Base-by-base conservation (phyloP, 139 green algal genomes). In the Chlorella sp. region DNA sequence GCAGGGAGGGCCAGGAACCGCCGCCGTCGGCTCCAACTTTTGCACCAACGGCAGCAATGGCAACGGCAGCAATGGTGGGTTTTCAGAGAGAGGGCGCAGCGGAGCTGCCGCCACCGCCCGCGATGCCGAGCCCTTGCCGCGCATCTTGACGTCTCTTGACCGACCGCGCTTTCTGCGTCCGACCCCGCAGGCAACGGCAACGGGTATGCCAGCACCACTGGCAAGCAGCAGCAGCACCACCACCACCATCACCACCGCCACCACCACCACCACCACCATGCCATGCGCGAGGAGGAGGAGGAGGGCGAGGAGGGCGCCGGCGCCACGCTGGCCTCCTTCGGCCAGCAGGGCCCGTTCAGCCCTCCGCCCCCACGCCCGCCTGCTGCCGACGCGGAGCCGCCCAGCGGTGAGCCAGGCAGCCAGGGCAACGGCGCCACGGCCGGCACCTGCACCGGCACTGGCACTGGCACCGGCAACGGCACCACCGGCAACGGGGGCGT, bases 401-500 rank as follows among this genome's bases (percentile, higher is more conserved):
- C n/a, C n/a, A n/a, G n/a, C n/a, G n/a, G n/a, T n/a, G n/a, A n/a
- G n/a, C n/a, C n/a, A n/a, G n/a, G n/a, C n/a, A n/a, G n/a, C n/a
- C n/a, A n/a, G n/a, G n/a, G n/a, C n/a, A n/a, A n/a, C n/a, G n/a
- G n/a, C n/a, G n/a, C n/a, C n/a, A n/a, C n/a, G n/a, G n/a, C n/a
- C n/a, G n/a, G n/a, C n/a, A n/a, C n/a, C n/a, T n/a, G n/a, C n/a
- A 83, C 78, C 17, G 79, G 53, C 55, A 76, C 55, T n/a, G 67
- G 59, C 17, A 51, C 65, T 55, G 35, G 15, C 68, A 67, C 38
- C 51, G 38, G 43, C 61, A 63, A 75, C 53, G 73, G 74, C 40
- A 58, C 64, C 73, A 79, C 77, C 65, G 73, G 72, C 68, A 77
- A 82, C 72, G 67, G 58, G 29, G 76, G 72, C 1, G 68, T 65